Evolutionary conservation across 345 rosid species (phyloP).

Genomic region (Populus davidiana): DNA sequence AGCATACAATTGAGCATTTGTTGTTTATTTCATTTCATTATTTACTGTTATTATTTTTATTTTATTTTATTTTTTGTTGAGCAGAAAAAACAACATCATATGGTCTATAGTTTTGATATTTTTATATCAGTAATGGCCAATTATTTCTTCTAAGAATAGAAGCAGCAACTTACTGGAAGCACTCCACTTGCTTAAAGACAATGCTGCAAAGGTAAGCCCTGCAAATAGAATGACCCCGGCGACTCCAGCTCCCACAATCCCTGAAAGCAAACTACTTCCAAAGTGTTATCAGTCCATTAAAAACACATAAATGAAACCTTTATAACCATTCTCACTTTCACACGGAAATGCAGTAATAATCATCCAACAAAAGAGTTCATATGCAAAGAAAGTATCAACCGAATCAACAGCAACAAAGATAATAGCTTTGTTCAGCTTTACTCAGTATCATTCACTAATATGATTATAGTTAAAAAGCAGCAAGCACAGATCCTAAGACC

Average conservation of each 20-base stretch:
- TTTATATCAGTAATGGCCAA: not conserved
- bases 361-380: not conserved
- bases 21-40: not conserved
- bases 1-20: not conserved
- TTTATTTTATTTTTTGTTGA: not conserved
- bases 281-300: constrained; percentile 59
- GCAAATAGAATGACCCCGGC: constrained; percentile 58
- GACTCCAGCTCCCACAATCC: constrained; percentile 70
- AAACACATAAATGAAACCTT: constrained; percentile 15
- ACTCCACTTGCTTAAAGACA: constrained; percentile 54
- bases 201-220: constrained; percentile 57
- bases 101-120: not conserved
- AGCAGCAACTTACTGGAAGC: constrained; percentile 50
- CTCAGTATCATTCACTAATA: not conserved
- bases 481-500: too few species aligned
- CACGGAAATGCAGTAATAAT: not conserved
- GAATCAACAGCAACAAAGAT: not conserved
- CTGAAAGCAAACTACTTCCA: constrained; percentile 76
- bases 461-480: not conserved
- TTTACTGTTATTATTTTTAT: too few species aligned
- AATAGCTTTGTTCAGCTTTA: not conserved
- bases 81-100: not conserved
- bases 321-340: not conserved
- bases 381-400: not conserved
- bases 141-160: not conserved